These are phyloP conservation scores for Sclerospora graminicola DNA, from an alignment of 352 stramenopile species.

Conservation along the genomic window DNA sequence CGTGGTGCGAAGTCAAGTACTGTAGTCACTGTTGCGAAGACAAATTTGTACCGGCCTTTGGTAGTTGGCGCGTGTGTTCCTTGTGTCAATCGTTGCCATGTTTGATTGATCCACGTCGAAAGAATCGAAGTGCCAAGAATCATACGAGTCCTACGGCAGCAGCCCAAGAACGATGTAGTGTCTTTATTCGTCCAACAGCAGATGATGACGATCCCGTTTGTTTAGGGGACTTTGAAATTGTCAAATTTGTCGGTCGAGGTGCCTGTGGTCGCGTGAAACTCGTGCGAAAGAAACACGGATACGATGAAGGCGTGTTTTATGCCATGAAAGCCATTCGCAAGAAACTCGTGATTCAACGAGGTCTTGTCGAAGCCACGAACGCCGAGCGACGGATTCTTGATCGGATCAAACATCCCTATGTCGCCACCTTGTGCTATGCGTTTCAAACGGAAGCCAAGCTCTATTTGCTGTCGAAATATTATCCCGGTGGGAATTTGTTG, in stretches of 20 bases:
- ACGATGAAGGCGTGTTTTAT: conserved; percentile 73
- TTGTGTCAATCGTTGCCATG: conserved; percentile 71
- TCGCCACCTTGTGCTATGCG: conserved; percentile 89
- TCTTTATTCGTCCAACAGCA: conserved; percentile 63
- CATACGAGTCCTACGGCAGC: conserved; percentile 43
- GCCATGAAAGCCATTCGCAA: conserved; percentile 86
- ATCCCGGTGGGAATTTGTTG: conserved; percentile 91
- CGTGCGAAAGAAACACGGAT: conserved; percentile 80
- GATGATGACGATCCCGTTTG: conserved; percentile 51
- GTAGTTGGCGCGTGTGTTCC: conserved; percentile 69
- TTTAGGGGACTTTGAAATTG: conserved; percentile 92
- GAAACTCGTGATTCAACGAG: conserved; percentile 75
- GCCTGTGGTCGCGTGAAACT: conserved; percentile 80
- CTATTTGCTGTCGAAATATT: conserved; percentile 92
- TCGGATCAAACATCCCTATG: conserved; percentile 94
- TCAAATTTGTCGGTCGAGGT: conserved; percentile 95
- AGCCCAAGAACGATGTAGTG: conserved; percentile 39
- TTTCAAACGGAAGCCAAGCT: conserved; percentile 88
- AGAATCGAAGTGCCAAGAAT: conserved; percentile 53
- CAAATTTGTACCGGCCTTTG: conserved; percentile 73
- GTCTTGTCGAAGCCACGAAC: conserved; percentile 87
- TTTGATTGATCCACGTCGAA: conserved; percentile 68
- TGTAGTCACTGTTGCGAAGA: conserved; percentile 78
- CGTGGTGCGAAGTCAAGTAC: conserved; percentile 83
- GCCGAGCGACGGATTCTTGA: conserved; percentile 84